Conservation (phyloP, 257 asterid genomes). For the Cinchona pubescens region DNA sequence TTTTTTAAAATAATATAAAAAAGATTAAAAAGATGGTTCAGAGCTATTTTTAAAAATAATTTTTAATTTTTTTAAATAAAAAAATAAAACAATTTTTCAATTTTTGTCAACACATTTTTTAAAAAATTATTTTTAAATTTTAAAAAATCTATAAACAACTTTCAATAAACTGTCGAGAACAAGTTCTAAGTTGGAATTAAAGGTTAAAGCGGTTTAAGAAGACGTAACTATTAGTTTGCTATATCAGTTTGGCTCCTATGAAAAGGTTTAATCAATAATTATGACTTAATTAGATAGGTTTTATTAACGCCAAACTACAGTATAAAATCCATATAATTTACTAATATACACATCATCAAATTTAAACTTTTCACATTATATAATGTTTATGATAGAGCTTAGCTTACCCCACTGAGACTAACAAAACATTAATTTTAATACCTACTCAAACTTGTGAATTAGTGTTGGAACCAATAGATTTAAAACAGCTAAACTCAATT, state of each 20-base stretch:
- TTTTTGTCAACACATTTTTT: too few relatives aligned
- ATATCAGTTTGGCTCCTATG: neutral
- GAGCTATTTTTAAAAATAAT: too few relatives aligned
- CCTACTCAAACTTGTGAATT: constrained; percentile 9
- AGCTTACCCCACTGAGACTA: constrained; percentile 11
- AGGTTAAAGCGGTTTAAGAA: constrained; percentile 4
- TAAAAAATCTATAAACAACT: too few relatives aligned
- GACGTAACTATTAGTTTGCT: neutral
- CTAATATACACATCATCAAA: neutral
- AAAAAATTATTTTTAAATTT: too few relatives aligned
- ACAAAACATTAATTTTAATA: constrained; percentile 8
- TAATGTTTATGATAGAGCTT: constrained; percentile 1
- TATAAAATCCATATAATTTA: constrained; percentile 7
- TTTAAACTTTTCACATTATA: neutral
- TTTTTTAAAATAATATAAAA: too few relatives aligned
- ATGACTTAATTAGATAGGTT: neutral
- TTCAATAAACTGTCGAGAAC: too few relatives aligned
- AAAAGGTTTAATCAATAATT: neutral
- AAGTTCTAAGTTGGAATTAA: too few relatives aligned
- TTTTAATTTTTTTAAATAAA: too few relatives aligned
- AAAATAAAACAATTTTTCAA: too few relatives aligned
- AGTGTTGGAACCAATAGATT: neutral
- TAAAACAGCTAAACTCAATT: constrained; percentile 7
- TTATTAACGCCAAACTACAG: neutral
- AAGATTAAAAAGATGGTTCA: too few relatives aligned